Evolutionary conservation across 805 yeast genomes (phyloP).

Genomic region (Sungouiozyma ichnusensis): DNA sequence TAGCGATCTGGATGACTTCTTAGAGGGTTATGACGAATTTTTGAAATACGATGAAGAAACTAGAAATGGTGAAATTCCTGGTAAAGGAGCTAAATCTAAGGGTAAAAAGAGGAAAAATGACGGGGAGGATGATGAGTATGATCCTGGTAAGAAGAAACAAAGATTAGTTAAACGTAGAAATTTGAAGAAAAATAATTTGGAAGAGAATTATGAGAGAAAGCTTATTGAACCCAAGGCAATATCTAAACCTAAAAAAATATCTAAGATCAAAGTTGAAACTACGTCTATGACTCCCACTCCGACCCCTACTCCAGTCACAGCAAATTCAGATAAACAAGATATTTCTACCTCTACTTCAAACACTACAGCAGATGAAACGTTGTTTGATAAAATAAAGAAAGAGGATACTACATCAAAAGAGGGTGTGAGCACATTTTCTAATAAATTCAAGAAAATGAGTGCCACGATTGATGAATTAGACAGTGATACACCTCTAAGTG

Average conservation of each 20-base stretch:
- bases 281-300: constrained; percentile 5
- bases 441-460: constrained; percentile 24
- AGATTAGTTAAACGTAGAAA: constrained; percentile 11
- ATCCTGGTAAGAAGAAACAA: constrained; percentile 17
- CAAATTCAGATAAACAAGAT: background rate
- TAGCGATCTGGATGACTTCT: constrained; percentile 67
- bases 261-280: constrained; percentile 19
- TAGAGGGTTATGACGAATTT: constrained; percentile 55
- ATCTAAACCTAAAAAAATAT: constrained; percentile 15
- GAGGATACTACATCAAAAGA: constrained; percentile 9
- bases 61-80: constrained; percentile 41
- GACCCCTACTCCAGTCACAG: constrained; percentile 2
- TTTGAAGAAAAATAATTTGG: constrained; percentile 15
- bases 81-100: constrained; percentile 35
- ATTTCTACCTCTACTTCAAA: constrained; percentile 1
- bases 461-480: constrained; percentile 19
- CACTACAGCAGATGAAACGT: constrained; percentile 5
- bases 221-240: constrained; percentile 20
- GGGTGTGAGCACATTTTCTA: constrained; percentile 22
- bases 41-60: constrained; percentile 52
- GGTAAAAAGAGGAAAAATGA: constrained; percentile 16
- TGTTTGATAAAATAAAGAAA: constrained; percentile 13
- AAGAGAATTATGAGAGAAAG: constrained; percentile 22
- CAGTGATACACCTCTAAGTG: background rate
- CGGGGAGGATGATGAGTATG: constrained; percentile 24